Percentiles rank a stretch among this genome's conserved stretches.
Conservation (phyloP, 1,284 basidiomycete genomes). For the Puccinia triticina region DNA sequence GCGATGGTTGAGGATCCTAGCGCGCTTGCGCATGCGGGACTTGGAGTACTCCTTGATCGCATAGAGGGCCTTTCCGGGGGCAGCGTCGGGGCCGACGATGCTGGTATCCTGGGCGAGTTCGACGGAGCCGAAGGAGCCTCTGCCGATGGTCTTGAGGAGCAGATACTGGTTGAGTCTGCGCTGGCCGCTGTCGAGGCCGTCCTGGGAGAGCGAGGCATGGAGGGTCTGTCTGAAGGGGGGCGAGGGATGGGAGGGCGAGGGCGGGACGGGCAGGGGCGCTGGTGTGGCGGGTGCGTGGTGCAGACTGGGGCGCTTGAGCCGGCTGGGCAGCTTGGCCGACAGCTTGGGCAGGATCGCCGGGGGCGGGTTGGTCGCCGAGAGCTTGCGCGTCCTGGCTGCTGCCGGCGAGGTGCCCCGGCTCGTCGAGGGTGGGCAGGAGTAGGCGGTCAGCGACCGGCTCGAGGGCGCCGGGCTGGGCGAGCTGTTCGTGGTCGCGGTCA, state of each 20-base stretch:
- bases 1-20: conserved; percentile 4
- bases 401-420: too few species aligned
- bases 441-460: too few species aligned
- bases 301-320: not conserved
- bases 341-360: not conserved
- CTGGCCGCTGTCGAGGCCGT: conserved; percentile 18
- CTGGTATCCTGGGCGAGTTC: conserved; percentile 24
- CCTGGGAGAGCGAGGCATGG: conserved; percentile 8
- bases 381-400: too few species aligned
- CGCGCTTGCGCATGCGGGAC: conserved; percentile 6
- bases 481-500: too few species aligned
- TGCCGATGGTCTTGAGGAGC: conserved; percentile 24
- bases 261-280: too few species aligned
- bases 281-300: not conserved
- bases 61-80: not conserved
- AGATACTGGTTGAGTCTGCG: conserved; percentile 30
- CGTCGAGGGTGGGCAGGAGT: too few species aligned
- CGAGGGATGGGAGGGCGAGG: not conserved
- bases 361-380: too few species aligned
- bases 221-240: conserved; percentile 18
- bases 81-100: not conserved
- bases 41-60: conserved; percentile 45
- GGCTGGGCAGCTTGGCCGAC: not conserved
- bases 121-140: conserved; percentile 35
- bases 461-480: too few species aligned